Percentiles rank a stretch among this genome's conserved stretches.
Conservation (phyloP, 2,329 filamentous ascomycete species). For the Davidsoniella neocaledoniae region DNA sequence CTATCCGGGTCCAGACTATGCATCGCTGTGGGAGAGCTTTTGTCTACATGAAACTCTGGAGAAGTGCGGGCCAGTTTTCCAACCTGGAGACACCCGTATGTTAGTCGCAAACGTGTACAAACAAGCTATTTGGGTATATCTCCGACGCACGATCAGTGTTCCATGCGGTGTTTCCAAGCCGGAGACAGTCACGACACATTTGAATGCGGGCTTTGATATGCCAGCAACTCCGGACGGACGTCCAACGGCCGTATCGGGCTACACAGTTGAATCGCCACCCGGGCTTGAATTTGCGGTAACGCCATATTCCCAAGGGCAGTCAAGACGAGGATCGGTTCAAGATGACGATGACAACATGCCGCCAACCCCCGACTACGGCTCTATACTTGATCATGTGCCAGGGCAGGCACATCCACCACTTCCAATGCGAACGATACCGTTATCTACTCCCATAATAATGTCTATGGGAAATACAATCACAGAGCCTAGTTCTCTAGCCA, state of each 20-base stretch:
- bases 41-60: conserved; percentile 55
- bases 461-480: neutral
- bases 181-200: conserved; percentile 3
- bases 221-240: neutral
- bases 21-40: neutral
- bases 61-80: conserved; percentile 53
- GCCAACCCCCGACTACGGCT: no score
- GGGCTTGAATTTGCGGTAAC: neutral
- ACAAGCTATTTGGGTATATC: conserved; percentile 49
- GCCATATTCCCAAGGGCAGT: neutral
- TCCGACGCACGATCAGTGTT: conserved; percentile 44
- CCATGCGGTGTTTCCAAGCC: conserved; percentile 19
- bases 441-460: neutral
- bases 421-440: neutral
- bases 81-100: conserved; percentile 38
- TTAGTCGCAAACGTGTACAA: conserved; percentile 42
- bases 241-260: neutral
- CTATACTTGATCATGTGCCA: no score
- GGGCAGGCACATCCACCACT: no score
- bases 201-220: neutral
- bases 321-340: no score
- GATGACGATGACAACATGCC: no score
- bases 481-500: neutral
- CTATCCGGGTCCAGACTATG: neutral
- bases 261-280: neutral